Percentiles rank a stretch among this genome's conserved stretches.
Evolutionary conservation across 2,329 filamentous ascomycete genomes (phyloP).

Genomic region (Xylariales sp.): DNA sequence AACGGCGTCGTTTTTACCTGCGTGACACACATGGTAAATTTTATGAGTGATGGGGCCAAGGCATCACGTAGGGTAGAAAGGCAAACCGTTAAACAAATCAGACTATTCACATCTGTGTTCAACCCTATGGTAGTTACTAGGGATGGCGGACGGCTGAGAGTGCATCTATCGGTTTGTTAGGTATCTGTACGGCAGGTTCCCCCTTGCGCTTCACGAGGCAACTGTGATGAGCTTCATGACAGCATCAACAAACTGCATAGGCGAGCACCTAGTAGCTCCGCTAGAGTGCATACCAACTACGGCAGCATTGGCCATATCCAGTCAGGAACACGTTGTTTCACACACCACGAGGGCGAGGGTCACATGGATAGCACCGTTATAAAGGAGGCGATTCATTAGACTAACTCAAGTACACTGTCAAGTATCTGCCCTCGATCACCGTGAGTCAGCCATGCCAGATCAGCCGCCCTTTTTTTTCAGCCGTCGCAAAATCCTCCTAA

Average conservation of each 20-base stretch:
- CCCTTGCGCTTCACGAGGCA: background rate
- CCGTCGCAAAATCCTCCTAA: background rate
- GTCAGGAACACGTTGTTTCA: background rate
- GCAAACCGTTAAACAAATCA: too few species aligned
- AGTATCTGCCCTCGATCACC: background rate
- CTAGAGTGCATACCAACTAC: background rate
- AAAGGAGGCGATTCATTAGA: background rate
- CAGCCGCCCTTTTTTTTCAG: background rate
- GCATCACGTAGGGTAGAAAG: too few species aligned
- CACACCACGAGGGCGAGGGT: background rate
- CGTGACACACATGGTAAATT: too few species aligned
- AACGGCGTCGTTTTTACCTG: too few species aligned
- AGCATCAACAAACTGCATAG: background rate
- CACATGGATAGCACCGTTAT: background rate
- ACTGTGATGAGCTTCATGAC: background rate
- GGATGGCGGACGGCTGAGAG: too few species aligned
- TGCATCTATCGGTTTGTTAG: too few species aligned
- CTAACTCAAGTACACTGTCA: background rate
- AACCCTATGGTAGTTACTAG: too few species aligned
- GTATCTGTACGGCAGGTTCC: too few species aligned
- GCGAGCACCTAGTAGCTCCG: background rate
- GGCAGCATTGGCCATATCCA: background rate
- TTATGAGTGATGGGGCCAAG: too few species aligned
- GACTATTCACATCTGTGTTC: too few species aligned
- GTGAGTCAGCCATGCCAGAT: background rate